Base-by-base conservation (phyloP, 192 early-diverging fungal species). In the Coemansia sp. region DNA sequence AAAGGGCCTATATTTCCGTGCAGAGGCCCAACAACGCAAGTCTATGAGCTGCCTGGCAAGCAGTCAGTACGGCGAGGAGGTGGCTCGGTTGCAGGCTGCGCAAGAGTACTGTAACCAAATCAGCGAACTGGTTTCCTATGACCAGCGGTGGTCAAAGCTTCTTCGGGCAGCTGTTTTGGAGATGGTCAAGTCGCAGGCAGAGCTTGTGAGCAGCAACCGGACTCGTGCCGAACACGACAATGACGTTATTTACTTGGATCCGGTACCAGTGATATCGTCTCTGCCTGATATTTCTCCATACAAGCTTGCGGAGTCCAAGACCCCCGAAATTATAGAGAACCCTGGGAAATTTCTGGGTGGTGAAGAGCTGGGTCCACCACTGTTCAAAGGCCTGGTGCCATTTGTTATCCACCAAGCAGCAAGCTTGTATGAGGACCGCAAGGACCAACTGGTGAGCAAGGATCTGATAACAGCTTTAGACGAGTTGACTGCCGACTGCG, bases 401-500 rank as follows among this genome's bases (percentile, higher is more conserved):
- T 92, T 94, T 81, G 91, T 89, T 4, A 90, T 94, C 24, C 93
- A 97, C 74, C 92, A 94, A 71, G 91, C 92, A 2, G 90, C 87
- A 10, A 92, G 89, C 57, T 82, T 94, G 7, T 97, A 95, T 70
- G 85, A 83, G n/a, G 87, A 90, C 64, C 83, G 91, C 37, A 90
- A 91, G 63, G 92, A 95, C 51, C 79, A 86, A 26, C 67, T 91
- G 21, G 84, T 94, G 5, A 86, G 84, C 52, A 85, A 86, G 31
- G 84, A 85, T 38, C 84, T 93, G 40, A 70, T 86, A 12, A 81
- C 70, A 1, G 74, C 84, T 34, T 70, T 92, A 28, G 83, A 88
- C 12, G 90, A 93, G 55, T 70, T 90, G 31, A 87, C 86, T 5
- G 86, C 78, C 4, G 76, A 89, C 31, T 87, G 79, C 56, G 85